A percentile compares a stretch with the other conserved stretches of the same genome.
Evolutionary conservation across 345 rosid genomes (phyloP).

Genomic region (Eucalyptus erythrocorys): DNA sequence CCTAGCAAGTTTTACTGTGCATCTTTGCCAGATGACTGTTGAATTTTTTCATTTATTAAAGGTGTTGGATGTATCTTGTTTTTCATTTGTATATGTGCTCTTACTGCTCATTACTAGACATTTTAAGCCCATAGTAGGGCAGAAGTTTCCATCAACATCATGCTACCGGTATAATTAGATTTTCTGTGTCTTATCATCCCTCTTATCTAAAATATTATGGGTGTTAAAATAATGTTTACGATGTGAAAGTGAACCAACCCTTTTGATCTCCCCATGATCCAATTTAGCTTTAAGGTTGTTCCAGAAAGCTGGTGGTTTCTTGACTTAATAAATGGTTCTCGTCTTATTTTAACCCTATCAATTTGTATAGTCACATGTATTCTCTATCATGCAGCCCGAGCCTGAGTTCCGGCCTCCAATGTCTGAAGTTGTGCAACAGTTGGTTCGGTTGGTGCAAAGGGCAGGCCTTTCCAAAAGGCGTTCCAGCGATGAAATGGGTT

Average conservation of each 20-base stretch:
- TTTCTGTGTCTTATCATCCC: not conserved
- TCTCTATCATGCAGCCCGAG: slow-evolving; percentile 48
- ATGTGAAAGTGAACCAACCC: not conserved
- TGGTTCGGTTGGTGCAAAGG: slow-evolving; percentile 88
- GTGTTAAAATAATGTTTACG: not conserved
- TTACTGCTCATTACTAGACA: not conserved
- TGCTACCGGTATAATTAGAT: not conserved
- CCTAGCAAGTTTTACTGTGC: not conserved
- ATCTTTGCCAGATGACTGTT: not conserved
- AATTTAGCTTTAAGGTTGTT: not conserved
- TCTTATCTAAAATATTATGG: not conserved
- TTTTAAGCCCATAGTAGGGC: not conserved
- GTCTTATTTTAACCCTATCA: not conserved
- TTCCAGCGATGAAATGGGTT: slow-evolving; percentile 82
- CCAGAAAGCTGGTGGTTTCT: not conserved
- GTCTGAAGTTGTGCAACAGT: slow-evolving; percentile 97
- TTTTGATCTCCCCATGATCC: not conserved
- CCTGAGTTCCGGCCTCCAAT: slow-evolving; percentile 99
- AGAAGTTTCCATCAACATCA: not conserved
- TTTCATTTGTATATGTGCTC: not conserved
- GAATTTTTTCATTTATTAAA: not conserved
- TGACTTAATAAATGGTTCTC: not conserved
- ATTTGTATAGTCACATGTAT: not conserved
- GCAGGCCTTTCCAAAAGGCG: slow-evolving; percentile 80
- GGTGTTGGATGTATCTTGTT: not conserved